Conservation (phyloP, 176 grass and related monocot species). For the Juncus inflexus region DNA sequence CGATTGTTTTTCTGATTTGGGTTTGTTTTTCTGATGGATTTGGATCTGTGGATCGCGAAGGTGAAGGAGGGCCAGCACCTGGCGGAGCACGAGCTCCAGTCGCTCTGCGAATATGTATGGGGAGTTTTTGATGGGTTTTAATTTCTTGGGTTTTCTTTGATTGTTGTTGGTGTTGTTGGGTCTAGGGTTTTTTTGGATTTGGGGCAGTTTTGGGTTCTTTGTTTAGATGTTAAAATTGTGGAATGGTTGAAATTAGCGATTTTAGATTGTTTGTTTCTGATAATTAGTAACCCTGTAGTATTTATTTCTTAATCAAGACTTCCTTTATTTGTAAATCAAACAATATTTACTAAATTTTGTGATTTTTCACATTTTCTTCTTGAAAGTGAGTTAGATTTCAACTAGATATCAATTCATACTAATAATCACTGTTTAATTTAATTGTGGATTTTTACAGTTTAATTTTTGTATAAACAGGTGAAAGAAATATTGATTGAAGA, state of each 20-base stretch:
- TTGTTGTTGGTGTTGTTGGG: background rate
- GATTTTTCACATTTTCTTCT: too few relatives aligned
- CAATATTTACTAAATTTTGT: too few relatives aligned
- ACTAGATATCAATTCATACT: too few relatives aligned
- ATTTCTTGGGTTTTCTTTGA: background rate
- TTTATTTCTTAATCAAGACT: too few relatives aligned
- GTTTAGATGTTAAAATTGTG: conserved; percentile 26
- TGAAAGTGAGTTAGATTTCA: too few relatives aligned
- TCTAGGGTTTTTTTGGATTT: conserved; percentile 37
- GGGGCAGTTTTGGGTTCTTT: background rate
- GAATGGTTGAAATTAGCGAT: background rate
- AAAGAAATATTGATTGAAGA: conserved; percentile 99
- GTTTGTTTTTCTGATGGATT: conserved; percentile 54
- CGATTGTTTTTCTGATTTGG: conserved; percentile 5
- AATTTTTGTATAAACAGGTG: conserved; percentile 40
- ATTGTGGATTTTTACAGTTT: background rate
- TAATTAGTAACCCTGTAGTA: background rate
- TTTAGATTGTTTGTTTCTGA: background rate
- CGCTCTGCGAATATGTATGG: conserved; percentile 97
- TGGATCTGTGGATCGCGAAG: conserved; percentile 99
- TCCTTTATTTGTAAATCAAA: too few relatives aligned
- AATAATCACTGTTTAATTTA: too few relatives aligned
- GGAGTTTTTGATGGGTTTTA: background rate
- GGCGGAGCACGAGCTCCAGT: conserved; percentile 93
- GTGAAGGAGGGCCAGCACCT: conserved; percentile 99